These are phyloP conservation scores for Pyrenophora seminiperda DNA, from an alignment of 2,329 filamentous ascomycete species.

Conservation along the genomic window DNA sequence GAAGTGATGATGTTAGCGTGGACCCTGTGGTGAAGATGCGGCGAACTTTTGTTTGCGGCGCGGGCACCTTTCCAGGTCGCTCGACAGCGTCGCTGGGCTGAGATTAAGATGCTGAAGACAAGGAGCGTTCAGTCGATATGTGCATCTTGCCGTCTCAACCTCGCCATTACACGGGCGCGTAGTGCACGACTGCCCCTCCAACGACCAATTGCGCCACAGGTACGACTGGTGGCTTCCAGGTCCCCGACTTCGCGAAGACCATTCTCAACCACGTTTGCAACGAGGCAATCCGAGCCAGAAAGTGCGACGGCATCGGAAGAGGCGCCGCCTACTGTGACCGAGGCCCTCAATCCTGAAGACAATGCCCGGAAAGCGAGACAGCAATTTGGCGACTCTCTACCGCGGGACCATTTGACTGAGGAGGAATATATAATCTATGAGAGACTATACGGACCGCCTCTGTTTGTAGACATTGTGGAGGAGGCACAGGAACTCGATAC, in stretches of 20 bases:
- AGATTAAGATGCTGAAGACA: slow-evolving; percentile 43
- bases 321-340: slow-evolving; percentile 16
- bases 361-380: slow-evolving; percentile 74
- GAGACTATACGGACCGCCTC: slow-evolving; percentile 77
- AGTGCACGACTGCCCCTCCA: slow-evolving; percentile 29
- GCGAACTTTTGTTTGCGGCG: slow-evolving; percentile 37
- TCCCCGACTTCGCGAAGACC: slow-evolving; percentile 25
- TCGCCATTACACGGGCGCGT: slow-evolving; percentile 35
- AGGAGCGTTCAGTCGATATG: slow-evolving; percentile 38
- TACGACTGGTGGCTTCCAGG: slow-evolving; percentile 19
- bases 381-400: slow-evolving; percentile 76
- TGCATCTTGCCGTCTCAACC: slow-evolving; percentile 40
- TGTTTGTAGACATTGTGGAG: slow-evolving; percentile 65
- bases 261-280: slow-evolving; percentile 27
- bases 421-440: slow-evolving; percentile 78
- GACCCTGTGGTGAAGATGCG: slow-evolving; percentile 29
- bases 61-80: slow-evolving; percentile 8
- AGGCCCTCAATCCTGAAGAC: slow-evolving; percentile 57
- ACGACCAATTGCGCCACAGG: slow-evolving; percentile 13
- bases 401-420: slow-evolving; percentile 69
- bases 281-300: slow-evolving; percentile 20
- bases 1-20: slow-evolving; percentile 22
- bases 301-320: slow-evolving; percentile 1
- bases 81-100: slow-evolving; percentile 15
- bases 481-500: slow-evolving; percentile 49